phyloP scores from a whole-genome alignment of 345 rosid species.

The Eucalyptus caleyi region DNA sequence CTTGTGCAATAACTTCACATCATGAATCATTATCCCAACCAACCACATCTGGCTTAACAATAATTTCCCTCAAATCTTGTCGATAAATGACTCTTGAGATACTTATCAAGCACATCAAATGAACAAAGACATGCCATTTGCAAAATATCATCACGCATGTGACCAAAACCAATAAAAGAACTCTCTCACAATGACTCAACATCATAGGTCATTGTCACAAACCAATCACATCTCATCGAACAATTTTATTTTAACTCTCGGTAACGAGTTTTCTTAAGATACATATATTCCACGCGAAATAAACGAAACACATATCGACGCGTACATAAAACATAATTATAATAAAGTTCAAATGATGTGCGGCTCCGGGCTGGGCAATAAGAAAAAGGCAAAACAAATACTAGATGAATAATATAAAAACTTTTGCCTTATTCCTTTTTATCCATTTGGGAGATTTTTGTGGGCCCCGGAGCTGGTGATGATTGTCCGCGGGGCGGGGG shows the following conservation, averaged over 20 bases:
- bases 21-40: neutral
- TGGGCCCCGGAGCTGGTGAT: neutral
- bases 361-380: neutral
- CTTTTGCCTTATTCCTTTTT: neutral
- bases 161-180: neutral
- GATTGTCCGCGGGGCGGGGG: neutral
- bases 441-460: conserved; percentile 1
- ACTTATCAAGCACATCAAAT: neutral
- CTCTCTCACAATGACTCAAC: neutral
- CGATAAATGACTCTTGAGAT: neutral
- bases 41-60: neutral
- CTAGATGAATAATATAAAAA: neutral
- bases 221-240: neutral
- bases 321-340: too few species aligned
- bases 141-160: neutral
- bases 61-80: neutral
- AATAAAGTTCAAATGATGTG: neutral
- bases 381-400: neutral
- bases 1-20: neutral
- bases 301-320: neutral
- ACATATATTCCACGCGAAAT: neutral
- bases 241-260: neutral
- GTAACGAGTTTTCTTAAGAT: too few species aligned
- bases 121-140: neutral
- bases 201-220: neutral